These are phyloP conservation scores for Cercospora sesami DNA, from an alignment of 2,329 filamentous ascomycete genomes.

Conservation along the genomic window DNA sequence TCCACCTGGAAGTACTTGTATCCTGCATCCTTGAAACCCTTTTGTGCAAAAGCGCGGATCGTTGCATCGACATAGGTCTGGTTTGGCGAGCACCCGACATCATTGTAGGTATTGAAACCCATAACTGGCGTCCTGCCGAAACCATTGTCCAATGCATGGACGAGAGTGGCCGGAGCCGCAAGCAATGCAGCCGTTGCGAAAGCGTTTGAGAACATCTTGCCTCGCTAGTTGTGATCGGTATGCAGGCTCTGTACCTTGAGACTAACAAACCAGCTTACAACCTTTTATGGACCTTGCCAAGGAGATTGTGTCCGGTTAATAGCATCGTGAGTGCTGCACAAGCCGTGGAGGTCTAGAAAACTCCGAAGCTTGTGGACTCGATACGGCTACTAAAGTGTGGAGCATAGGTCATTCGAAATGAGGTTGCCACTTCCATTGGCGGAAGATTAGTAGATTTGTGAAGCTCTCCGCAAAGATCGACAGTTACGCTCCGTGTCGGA, in stretches of 20 bases:
- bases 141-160: conserved; percentile 31
- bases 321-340: neutral
- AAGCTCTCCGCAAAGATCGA: conserved; percentile 8
- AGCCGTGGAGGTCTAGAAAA: neutral
- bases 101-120: conserved; percentile 35
- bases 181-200: conserved; percentile 7
- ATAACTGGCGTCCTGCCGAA: conserved; percentile 34
- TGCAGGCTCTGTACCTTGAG: neutral
- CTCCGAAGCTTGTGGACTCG: neutral
- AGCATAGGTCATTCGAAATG: neutral
- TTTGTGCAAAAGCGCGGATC: conserved; percentile 25
- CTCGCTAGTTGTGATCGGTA: neutral
- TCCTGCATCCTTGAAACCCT: conserved; percentile 39
- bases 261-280: neutral
- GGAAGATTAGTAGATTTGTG: neutral
- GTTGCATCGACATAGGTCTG: conserved; percentile 25
- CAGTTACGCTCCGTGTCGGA: neutral
- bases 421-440: neutral
- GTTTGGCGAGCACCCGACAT: conserved; percentile 30
- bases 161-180: neutral
- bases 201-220: conserved; percentile 10
- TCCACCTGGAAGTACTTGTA: conserved; percentile 60
- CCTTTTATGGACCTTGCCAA: neutral
- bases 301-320: neutral
- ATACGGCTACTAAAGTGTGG: neutral